Base-by-base conservation (phyloP, 257 asterid species). In the Galeopsis tetrahit region DNA sequence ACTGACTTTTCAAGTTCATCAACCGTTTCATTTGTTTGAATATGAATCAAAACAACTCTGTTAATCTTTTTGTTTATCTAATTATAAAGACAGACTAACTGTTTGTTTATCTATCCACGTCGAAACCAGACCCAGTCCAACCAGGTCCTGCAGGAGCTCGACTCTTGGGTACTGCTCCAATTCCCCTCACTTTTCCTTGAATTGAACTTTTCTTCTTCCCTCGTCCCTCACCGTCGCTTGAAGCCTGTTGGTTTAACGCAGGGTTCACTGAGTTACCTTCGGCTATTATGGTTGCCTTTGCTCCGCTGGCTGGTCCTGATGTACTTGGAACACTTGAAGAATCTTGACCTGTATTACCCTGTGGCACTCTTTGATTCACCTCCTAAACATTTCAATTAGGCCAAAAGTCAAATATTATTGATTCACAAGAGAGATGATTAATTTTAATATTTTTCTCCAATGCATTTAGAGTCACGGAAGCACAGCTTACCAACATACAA, bases 101-200 rank as follows among this genome's bases (percentile, higher is more conserved):
- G 52, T 67, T 60, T 32, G 77, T 35, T 74, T 62, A 58, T 73
- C 70, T 92, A 63, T 90, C 96, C 33, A 90, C 94, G 75, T 92
- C 95, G 84, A 93, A 90, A 68, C 96, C 97, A 63, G 98, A 83
- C 49, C 98, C 96, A 1, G 93, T 93, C 98, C 97, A 93, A 76
- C 95, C 96, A 66, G 93, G 84, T 38, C 81, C 63, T 51, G 86
- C 85, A 62, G 88, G 79, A 70, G 82, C 88, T 80, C 91, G 82
- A 77, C 95, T 85, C 82, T 88, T 93, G 32, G 90, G 85, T 39
- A 88, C 81, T 75, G 90, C 90, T 69, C 96, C 97, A 33, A 87
- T 82, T 75, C 95, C 97, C 56, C 80, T 87, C 63, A 85, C 92
- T 78, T 85, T 85, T 66, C 96, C 97, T 55, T 90, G 96, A 76